A percentile compares a stretch with the other conserved stretches of the same genome.
These are phyloP conservation scores for Sordariomycetes sp. DNA, from an alignment of 2,329 filamentous ascomycete species.

Conservation along the genomic window DNA sequence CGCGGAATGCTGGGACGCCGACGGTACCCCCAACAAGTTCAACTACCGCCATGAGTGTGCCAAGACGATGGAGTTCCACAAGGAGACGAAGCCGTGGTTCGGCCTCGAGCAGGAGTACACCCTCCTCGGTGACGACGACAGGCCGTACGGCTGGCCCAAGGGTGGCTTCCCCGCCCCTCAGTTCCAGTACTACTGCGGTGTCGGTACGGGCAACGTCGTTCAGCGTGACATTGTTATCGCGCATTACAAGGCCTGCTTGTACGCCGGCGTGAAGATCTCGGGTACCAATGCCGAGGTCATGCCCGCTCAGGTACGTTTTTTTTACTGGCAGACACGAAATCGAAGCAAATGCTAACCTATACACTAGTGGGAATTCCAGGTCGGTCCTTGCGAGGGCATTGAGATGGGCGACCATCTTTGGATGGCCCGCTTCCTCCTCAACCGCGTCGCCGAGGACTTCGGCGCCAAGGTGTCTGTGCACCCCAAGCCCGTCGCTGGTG, in stretches of 20 bases:
- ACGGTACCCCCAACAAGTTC: constrained; percentile 94
- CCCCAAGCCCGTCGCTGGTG: constrained; percentile 88
- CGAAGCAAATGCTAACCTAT: background rate
- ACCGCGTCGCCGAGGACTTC: constrained; percentile 90
- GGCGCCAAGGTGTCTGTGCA: constrained; percentile 90
- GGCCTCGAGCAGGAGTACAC: constrained; percentile 97
- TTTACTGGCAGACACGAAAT: constrained; percentile 62
- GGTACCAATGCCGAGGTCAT: constrained; percentile 99
- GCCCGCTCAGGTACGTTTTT: constrained; percentile 45
- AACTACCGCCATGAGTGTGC: constrained; percentile 91
- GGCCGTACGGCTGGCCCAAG: constrained; percentile 63
- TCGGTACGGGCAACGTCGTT: constrained; percentile 92
- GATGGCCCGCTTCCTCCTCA: constrained; percentile 70
- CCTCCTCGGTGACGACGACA: constrained; percentile 60
- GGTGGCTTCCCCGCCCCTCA: constrained; percentile 85
- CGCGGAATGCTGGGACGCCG: constrained; percentile 85
- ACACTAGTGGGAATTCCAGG: constrained; percentile 35
- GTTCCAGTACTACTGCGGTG: constrained; percentile 84
- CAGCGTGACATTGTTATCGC: constrained; percentile 92
- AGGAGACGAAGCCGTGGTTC: constrained; percentile 83
- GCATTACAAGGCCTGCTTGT: constrained; percentile 49
- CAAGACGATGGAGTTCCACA: constrained; percentile 81
- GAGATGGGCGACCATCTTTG: constrained; percentile 93
- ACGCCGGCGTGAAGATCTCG: constrained; percentile 82
- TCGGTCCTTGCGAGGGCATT: constrained; percentile 81